A percentile compares a stretch with the other conserved stretches of the same genome.
phyloP scores from a whole-genome alignment of 345 rosid genomes.

The Rhodomyrtus tomentosa region DNA sequence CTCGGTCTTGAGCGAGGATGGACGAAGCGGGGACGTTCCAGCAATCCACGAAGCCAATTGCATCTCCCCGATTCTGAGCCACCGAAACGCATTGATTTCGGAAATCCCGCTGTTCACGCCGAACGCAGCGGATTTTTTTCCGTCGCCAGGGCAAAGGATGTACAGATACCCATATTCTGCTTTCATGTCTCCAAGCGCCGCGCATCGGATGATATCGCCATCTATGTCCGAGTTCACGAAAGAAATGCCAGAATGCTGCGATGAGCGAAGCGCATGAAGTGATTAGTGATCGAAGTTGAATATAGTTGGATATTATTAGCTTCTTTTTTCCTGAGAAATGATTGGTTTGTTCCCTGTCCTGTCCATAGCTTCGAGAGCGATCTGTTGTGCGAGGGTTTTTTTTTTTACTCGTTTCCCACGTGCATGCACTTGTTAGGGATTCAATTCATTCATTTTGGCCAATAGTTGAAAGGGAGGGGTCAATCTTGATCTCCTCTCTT shows the following conservation, averaged over 20 bases:
- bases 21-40: background rate
- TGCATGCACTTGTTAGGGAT: background rate
- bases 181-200: background rate
- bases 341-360: background rate
- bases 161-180: slow-evolving; percentile 11
- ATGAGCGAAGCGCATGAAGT: background rate
- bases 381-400: background rate
- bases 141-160: slow-evolving; percentile 10
- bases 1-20: background rate
- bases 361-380: background rate
- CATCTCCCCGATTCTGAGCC: slow-evolving; percentile 1
- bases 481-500: background rate
- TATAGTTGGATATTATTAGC: background rate
- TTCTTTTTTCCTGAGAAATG: background rate
- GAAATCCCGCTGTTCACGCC: slow-evolving; percentile 35
- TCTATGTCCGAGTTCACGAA: slow-evolving; percentile 20
- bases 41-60: background rate
- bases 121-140: slow-evolving; percentile 11
- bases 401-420: background rate
- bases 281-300: background rate
- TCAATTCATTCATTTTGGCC: background rate
- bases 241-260: slow-evolving; percentile 16
- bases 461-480: background rate
- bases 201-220: slow-evolving; percentile 7
- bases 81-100: background rate